Base-by-base conservation (phyloP, 331 rosid species). In the Pyracantha coccinea region DNA sequence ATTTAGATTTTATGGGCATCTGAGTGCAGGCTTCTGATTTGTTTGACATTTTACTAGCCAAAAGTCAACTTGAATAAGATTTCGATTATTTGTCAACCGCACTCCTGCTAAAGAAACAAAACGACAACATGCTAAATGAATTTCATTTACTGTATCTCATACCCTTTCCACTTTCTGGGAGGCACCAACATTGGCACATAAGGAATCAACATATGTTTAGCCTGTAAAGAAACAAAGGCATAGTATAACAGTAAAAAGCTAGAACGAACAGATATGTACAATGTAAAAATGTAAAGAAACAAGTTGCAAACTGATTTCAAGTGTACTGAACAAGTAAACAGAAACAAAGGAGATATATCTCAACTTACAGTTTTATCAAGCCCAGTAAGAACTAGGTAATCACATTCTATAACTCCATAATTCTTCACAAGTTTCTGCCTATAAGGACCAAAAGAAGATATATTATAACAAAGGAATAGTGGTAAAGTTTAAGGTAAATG, bases 181-280 rank as follows among this genome's bases (percentile, higher is more conserved):
- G 97, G 97, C 77, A 92, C 79, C 85, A 92, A 79, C 97, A 92
- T 92, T 59, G 97, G 97, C 85, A 89, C 79, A 82, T 88, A 92
- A 74, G 97, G 97, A 81, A 89, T 86, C 71, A 90, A 78, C 93
- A 86, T 88, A 80, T 89, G 90, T 78, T 84, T 86, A 65, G 88
- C 96, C 96, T 92, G 93, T 85, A 70, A 67, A 55, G 71, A 73
- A 83, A 54, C 53, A 85, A 82, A 57, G 58, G 58, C 85, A 83
- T 55, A 33, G 28, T 45, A 50, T 23, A 78, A 83, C 41, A 50
- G 65, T 50, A 78, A 76, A 82, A 67, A 71, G 70, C 11, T 21
- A 3, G 32, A 58, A 27, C 10, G 66, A 23, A 57, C 14, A 71
- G 65, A 71, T 7, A 4, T 7, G 75, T 55, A 10, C 23, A 31